These are phyloP conservation scores for Chrysophaeum taylorii DNA, from an alignment of 352 stramenopile genomes.

Conservation along the genomic window DNA sequence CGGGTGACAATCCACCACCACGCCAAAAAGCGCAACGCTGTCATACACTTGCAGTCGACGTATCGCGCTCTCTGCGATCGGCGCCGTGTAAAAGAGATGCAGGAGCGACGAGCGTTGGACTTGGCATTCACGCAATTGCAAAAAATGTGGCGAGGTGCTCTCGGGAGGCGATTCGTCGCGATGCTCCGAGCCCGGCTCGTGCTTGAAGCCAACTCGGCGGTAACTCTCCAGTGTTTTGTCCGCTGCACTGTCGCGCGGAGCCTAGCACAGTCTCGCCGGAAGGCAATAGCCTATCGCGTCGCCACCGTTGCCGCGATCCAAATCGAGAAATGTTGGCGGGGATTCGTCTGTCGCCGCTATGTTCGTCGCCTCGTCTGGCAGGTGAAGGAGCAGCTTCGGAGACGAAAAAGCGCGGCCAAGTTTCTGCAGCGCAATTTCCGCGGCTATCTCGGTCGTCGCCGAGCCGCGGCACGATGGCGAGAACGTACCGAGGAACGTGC, in stretches of 20 bases:
- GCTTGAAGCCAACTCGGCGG: background rate
- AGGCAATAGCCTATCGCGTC: constrained; percentile 41
- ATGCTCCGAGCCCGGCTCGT: background rate
- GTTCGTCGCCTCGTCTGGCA: constrained; percentile 11
- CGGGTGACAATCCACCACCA: constrained; percentile 70
- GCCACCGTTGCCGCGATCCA: constrained; percentile 38
- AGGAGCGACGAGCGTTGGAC: too few relatives aligned
- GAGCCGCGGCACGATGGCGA: too few relatives aligned
- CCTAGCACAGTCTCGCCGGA: constrained; percentile 11
- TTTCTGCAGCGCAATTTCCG: constrained; percentile 66
- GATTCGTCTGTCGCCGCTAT: background rate
- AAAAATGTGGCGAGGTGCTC: constrained; percentile 30
- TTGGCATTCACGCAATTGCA: too few relatives aligned
- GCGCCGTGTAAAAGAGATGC: background rate
- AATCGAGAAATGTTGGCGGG: constrained; percentile 29
- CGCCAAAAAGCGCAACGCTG: constrained; percentile 53
- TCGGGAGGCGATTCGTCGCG: constrained; percentile 39
- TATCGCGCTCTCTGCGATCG: background rate
- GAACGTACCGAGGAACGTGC: too few relatives aligned
- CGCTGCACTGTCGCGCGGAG: background rate
- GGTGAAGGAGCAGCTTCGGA: background rate
- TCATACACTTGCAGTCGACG: constrained; percentile 45
- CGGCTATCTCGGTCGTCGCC: constrained; percentile 38
- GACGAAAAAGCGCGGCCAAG: constrained; percentile 34
- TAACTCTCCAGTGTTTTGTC: background rate